Evolutionary conservation across 345 rosid genomes (phyloP), one percentile per base, ranked within the genome.

Genomic region (Cardamine chenopodiifolia): DNA sequence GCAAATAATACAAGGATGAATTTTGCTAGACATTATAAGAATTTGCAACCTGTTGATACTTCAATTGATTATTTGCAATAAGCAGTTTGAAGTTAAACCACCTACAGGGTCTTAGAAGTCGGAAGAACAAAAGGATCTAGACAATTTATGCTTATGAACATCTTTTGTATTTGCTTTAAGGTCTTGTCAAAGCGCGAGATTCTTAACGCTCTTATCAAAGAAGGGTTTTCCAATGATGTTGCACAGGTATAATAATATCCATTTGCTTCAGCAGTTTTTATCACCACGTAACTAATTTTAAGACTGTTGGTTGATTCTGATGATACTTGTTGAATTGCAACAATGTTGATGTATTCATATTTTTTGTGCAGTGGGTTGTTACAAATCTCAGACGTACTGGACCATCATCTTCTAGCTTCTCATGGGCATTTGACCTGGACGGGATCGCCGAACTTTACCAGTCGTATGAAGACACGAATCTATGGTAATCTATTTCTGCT

Each of bases 391-490:
- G 72, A 76, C 87, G 86, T 55, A 78, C 71, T 1, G 86, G 81
- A 62, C 75, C 85, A 11, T 81, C 82, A 2, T 78, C 75, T n/a
- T 78, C 93, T 71, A 81, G 83, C 75, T 94, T 85, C 83, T 91
- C 96, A 3, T 91, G 97, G 98, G 80, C 75, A 35, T 94, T 91
- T 72, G 90, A 94, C 80, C 86, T 94, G 4, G 84, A 86, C 3
- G 98, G 97, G 73, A 91, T 91, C 26, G 62, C 88, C 3, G 89
- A 89, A 78, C 87, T 89, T 88, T 89, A 85, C 61, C 85, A 85
- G 77, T 94, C 93, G 8, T 91, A 88, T 15, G 98, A 94, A 76
- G 96, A 91, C 83, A 88, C 97, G 62, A 88, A 91, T 80, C 79
- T 91, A 74, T 94, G 98, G 98, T 94, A 86, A 68, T 53, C 57